Evolutionary conservation across 148 eudicot genomes (phyloP).

Genomic region (Amaranthus cruentus): DNA sequence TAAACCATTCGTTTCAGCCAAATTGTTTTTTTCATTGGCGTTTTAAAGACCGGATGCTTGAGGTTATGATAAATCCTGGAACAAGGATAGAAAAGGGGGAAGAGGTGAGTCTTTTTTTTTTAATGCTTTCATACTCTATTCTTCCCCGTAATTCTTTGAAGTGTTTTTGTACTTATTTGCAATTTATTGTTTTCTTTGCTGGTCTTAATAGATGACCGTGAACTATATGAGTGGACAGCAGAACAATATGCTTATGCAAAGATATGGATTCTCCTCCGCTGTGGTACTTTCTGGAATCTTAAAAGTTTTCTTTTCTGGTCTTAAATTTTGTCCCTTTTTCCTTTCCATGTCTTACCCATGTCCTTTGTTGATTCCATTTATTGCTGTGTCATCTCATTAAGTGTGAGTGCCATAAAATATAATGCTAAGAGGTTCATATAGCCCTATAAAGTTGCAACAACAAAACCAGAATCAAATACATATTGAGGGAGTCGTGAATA

Average conservation of each 20-base stretch:
- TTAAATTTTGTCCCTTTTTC: no score
- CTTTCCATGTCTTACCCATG: no score
- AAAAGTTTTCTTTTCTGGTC: neutral
- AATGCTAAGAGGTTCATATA: no score
- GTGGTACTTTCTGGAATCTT: constrained; percentile 48
- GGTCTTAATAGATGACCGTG: constrained; percentile 66
- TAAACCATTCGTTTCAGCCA: constrained; percentile 92
- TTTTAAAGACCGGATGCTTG: constrained; percentile 94
- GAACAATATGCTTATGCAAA: constrained; percentile 74
- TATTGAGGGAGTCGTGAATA: no score
- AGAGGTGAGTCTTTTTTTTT: constrained; percentile 53
- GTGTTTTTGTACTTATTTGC: neutral
- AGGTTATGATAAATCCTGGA: constrained; percentile 98
- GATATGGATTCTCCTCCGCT: constrained; percentile 94
- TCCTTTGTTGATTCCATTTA: no score
- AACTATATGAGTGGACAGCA: constrained; percentile 62
- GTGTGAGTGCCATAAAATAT: no score
- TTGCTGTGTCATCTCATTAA: no score
- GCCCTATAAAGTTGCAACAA: no score
- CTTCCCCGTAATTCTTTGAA: neutral
- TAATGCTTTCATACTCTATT: neutral
- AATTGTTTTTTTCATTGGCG: constrained; percentile 99
- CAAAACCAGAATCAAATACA: no score
- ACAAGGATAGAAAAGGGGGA: constrained; percentile 76
- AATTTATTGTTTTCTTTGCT: constrained; percentile 3